Evolutionary conservation across 2,329 filamentous ascomycete species (phyloP).

Genomic region (Fusarium robinianum): DNA sequence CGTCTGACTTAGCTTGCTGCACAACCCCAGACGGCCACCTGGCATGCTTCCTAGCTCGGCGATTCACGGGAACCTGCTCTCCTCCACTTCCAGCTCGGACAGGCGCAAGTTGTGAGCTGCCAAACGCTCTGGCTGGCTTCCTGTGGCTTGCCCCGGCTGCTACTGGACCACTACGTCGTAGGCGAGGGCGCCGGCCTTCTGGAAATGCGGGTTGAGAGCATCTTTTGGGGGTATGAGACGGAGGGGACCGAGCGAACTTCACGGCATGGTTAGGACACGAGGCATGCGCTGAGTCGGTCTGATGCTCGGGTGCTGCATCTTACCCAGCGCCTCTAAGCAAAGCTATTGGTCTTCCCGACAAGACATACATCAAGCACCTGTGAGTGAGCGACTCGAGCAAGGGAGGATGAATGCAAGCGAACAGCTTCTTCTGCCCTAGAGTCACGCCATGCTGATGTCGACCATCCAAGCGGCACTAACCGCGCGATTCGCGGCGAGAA

Average conservation of each 20-base stretch:
- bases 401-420: constrained; percentile 12
- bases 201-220: constrained; percentile 12
- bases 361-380: constrained; percentile 17
- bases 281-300: constrained; percentile 15
- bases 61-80: constrained; percentile 16
- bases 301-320: constrained; percentile 18
- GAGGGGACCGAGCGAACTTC: constrained; percentile 10
- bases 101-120: constrained; percentile 15
- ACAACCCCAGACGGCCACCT: constrained; percentile 33
- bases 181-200: constrained; percentile 15
- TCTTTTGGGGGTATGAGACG: constrained; percentile 2
- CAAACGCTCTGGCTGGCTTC: constrained; percentile 10
- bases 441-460: constrained; percentile 34
- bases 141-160: constrained; percentile 17
- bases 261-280: constrained; percentile 10
- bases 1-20: constrained; percentile 25
- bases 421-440: constrained; percentile 9
- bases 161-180: no score
- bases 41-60: constrained; percentile 25
- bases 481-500: constrained; percentile 5
- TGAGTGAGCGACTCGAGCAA: constrained; percentile 24
- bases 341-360: constrained; percentile 21
- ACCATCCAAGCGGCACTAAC: constrained; percentile 12
- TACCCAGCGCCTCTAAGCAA: constrained; percentile 18
- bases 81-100: constrained; percentile 5